These are phyloP conservation scores for Chrysanthemum lavandulifolium DNA, from an alignment of 129 eudicot species.

Conservation along the genomic window DNA sequence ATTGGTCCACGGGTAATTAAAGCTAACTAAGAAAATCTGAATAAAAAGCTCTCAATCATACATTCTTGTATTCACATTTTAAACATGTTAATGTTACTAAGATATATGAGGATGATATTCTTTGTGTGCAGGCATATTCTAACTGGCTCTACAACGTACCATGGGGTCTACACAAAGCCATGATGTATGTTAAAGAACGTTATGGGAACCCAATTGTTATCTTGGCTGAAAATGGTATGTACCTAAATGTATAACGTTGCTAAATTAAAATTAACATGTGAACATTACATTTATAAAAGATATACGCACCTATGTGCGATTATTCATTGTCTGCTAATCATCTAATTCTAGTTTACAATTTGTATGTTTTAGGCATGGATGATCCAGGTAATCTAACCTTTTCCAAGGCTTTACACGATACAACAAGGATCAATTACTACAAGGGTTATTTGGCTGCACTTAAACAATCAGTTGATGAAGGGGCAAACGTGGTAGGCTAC, in stretches of 20 bases:
- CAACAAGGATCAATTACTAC: slow-evolving; percentile 67
- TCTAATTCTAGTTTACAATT: background rate
- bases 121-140: slow-evolving; percentile 69
- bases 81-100: background rate
- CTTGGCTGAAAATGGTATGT: slow-evolving; percentile 80
- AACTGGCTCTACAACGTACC: slow-evolving; percentile 93
- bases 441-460: slow-evolving; percentile 57
- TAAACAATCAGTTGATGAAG: slow-evolving; percentile 70
- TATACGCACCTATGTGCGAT: background rate
- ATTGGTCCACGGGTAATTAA: slow-evolving; percentile 73
- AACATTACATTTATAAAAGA: background rate
- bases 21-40: background rate
- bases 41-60: background rate
- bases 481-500: slow-evolving; percentile 84
- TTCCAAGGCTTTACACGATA: slow-evolving; percentile 60
- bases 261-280: background rate
- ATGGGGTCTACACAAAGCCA: slow-evolving; percentile 85
- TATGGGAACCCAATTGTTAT: slow-evolving; percentile 79
- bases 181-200: slow-evolving; percentile 64
- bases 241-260: background rate
- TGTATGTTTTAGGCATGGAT: slow-evolving; percentile 70
- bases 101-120: background rate
- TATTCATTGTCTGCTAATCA: background rate
- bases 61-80: background rate
- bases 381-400: slow-evolving; percentile 82